A percentile compares a stretch with the other conserved stretches of the same genome.
Evolutionary conservation across 768 basidiomycete genomes (phyloP).

Genomic region (Russula sp.): DNA sequence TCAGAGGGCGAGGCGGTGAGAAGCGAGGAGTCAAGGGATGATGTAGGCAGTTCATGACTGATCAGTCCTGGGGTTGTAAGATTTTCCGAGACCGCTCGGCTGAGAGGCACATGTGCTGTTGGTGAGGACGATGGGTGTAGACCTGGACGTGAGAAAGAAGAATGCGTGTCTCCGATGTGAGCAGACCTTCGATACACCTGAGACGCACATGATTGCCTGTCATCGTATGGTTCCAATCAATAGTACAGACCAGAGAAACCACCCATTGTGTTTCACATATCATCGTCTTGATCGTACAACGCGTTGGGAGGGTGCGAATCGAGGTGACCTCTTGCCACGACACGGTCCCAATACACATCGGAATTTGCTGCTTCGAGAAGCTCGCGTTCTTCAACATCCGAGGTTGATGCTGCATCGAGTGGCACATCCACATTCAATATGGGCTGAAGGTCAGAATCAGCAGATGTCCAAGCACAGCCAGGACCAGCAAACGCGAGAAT

Average conservation of each 20-base stretch:
- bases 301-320: background rate
- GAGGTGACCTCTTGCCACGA: background rate
- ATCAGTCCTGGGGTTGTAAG: background rate
- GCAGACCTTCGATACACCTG: background rate
- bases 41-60: background rate
- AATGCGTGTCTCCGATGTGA: background rate
- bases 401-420: slow-evolving; percentile 10
- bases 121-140: background rate
- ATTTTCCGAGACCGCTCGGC: background rate
- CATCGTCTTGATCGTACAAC: background rate
- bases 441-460: background rate
- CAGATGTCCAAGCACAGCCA: background rate
- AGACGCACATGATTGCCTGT: slow-evolving; percentile 9
- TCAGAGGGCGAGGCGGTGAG: background rate
- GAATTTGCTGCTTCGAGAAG: slow-evolving; percentile 11
- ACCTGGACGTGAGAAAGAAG: background rate
- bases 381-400: slow-evolving; percentile 17
- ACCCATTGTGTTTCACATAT: background rate
- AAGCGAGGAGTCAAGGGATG: background rate
- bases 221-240: background rate
- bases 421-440: background rate
- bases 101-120: background rate
- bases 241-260: background rate
- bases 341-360: slow-evolving; percentile 11
- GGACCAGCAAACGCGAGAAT: background rate